phyloP scores from a whole-genome alignment of 805 yeast species.

The Kluyveromyces nonfermentans region DNA sequence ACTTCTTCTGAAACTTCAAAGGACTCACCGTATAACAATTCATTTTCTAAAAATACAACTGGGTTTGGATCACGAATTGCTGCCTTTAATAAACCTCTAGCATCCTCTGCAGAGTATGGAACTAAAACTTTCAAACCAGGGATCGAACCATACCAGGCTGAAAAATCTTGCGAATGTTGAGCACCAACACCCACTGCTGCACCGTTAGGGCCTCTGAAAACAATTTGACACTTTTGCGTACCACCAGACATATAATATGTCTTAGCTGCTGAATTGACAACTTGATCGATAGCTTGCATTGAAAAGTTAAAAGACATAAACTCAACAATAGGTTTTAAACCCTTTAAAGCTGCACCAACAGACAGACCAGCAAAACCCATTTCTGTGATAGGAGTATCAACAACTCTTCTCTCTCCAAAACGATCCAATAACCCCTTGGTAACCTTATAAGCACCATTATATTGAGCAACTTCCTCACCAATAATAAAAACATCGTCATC shows the following conservation, averaged over 20 bases:
- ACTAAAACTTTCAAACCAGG: constrained; percentile 97
- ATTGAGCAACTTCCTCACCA: constrained; percentile 99
- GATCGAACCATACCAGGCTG: constrained; percentile 96
- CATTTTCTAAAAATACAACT: constrained; percentile 91
- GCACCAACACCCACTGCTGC: constrained; percentile 99
- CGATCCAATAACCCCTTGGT: constrained; percentile 92
- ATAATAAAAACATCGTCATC: constrained; percentile 89
- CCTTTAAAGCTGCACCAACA: constrained; percentile 94
- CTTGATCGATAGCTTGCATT: constrained; percentile 98
- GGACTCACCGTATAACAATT: constrained; percentile 84
- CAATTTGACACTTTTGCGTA: constrained; percentile 91
- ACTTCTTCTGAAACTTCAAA: constrained; percentile 88
- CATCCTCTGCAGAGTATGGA: constrained; percentile 93
- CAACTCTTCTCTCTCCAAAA: constrained; percentile 86
- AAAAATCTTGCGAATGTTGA: constrained; percentile 96
- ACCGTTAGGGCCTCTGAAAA: constrained; percentile 99
- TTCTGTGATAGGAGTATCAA: constrained; percentile 97
- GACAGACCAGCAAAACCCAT: constrained; percentile 97
- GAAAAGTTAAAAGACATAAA: constrained; percentile 99
- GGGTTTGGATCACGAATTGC: constrained; percentile 99
- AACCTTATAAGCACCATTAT: constrained; percentile 97
- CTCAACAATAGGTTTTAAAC: constrained; percentile 93
- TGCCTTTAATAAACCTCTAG: constrained; percentile 90
- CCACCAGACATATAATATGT: constrained; percentile 99
- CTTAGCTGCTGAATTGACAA: constrained; percentile 97